A percentile compares a stretch with the other conserved stretches of the same genome.
Evolutionary conservation across 2,329 filamentous ascomycete species (phyloP).

Genomic region (Metarhizium album): DNA sequence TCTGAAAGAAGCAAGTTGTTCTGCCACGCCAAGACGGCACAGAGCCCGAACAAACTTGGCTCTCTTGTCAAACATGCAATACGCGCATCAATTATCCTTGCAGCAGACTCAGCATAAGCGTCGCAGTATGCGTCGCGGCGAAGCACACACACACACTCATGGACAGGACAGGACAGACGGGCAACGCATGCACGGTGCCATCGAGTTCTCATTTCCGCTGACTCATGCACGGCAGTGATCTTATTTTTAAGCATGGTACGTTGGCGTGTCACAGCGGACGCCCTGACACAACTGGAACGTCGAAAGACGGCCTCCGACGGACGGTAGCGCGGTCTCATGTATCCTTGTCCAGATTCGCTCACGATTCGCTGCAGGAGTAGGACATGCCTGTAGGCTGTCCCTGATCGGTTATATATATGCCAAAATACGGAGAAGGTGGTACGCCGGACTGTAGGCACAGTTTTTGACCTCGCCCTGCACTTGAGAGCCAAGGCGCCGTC

Average conservation of each 20-base stretch:
- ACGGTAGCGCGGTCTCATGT: background rate
- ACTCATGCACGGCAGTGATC: background rate
- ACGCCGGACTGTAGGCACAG: too few species aligned
- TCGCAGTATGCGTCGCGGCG: background rate
- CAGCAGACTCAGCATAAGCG: background rate
- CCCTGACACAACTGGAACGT: background rate
- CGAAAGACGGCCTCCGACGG: background rate
- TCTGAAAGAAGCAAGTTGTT: background rate
- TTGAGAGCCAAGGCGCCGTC: background rate
- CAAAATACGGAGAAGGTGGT: too few species aligned
- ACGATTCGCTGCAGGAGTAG: background rate
- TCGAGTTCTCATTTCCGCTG: background rate
- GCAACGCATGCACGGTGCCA: background rate
- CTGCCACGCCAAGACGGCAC: background rate
- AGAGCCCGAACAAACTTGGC: background rate
- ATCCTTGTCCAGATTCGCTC: background rate
- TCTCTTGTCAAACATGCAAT: background rate
- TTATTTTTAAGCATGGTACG: background rate
- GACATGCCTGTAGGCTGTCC: background rate
- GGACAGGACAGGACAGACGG: background rate
- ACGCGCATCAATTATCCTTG: background rate
- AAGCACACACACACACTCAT: too few species aligned
- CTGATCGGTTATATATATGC: too few species aligned
- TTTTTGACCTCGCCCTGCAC: too few species aligned
- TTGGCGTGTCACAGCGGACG: background rate